A percentile compares a stretch with the other conserved stretches of the same genome.
Conservation (phyloP, 23 red algal genomes). For the Agarophyton chilense region DNA sequence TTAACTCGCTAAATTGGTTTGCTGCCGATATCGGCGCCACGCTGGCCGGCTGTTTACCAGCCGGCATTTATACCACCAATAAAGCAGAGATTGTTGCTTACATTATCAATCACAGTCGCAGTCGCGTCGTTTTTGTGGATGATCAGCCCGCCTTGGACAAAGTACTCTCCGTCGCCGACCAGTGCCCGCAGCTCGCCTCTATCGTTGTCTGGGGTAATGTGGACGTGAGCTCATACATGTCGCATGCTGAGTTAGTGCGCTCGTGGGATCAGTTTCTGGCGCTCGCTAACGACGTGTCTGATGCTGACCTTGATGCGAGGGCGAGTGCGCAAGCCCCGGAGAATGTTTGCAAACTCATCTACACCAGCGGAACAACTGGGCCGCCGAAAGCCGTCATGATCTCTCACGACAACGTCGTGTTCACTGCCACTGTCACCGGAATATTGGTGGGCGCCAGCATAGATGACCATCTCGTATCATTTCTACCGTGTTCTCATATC, state of each 20-base stretch:
- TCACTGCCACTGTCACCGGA: slow-evolving; percentile 35
- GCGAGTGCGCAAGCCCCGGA: slow-evolving; percentile 33
- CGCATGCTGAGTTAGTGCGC: slow-evolving; percentile 24
- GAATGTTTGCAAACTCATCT: slow-evolving; percentile 70
- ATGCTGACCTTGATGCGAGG: slow-evolving; percentile 30
- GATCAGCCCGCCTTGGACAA: slow-evolving; percentile 55
- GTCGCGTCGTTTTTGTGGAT: slow-evolving; percentile 80
- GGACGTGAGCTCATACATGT: not conserved
- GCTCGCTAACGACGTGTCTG: slow-evolving; percentile 6
- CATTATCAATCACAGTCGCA: slow-evolving; percentile 65
- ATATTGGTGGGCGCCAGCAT: not conserved
- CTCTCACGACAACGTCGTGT: slow-evolving; percentile 89
- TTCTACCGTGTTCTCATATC: slow-evolving; percentile 86
- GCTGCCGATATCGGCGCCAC: slow-evolving; percentile 76
- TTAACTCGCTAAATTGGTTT: slow-evolving; percentile 83
- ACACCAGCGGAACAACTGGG: slow-evolving; percentile 94
- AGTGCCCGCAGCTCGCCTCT: slow-evolving; percentile 31
- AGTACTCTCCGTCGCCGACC: slow-evolving; percentile 29
- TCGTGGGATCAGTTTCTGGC: slow-evolving; percentile 68
- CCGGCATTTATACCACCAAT: slow-evolving; percentile 86
- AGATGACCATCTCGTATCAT: slow-evolving; percentile 69
- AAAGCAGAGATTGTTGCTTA: slow-evolving; percentile 62
- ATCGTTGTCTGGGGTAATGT: slow-evolving; percentile 68
- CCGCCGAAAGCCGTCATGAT: slow-evolving; percentile 92
- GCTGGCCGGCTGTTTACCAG: slow-evolving; percentile 63